phyloP scores from a whole-genome alignment of 2,329 filamentous ascomycete species.

The Phialophora chinensis region DNA sequence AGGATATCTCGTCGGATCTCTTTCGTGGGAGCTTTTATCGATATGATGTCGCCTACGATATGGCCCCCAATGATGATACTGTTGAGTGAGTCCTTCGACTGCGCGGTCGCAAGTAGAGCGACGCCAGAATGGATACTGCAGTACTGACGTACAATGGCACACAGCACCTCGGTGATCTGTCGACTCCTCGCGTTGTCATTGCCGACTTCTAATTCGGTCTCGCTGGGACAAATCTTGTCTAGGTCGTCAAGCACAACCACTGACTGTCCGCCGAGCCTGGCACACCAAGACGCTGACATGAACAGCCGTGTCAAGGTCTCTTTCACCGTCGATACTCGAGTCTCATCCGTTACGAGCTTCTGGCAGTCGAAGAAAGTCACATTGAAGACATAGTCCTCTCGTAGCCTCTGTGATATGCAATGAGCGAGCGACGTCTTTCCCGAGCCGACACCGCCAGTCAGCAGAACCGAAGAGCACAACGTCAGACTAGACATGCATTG shows the following conservation, averaged over 20 bases:
- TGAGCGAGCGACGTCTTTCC: constrained; percentile 86
- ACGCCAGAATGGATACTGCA: constrained; percentile 80
- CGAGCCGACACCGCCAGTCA: constrained; percentile 87
- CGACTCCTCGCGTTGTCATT: constrained; percentile 92
- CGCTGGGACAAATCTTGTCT: constrained; percentile 88
- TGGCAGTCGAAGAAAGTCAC: constrained; percentile 85
- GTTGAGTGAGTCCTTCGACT: constrained; percentile 90
- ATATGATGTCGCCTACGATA: constrained; percentile 87
- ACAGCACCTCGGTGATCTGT: constrained; percentile 88
- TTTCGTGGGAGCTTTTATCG: constrained; percentile 89
- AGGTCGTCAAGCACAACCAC: constrained; percentile 90
- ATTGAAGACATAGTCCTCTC: constrained; percentile 76
- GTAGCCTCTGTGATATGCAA: constrained; percentile 74
- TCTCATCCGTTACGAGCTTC: constrained; percentile 88
- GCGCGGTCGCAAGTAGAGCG: constrained; percentile 86
- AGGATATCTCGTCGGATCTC: constrained; percentile 83
- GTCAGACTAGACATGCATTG: constrained; percentile 77
- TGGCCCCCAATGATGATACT: constrained; percentile 89
- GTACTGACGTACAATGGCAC: constrained; percentile 81
- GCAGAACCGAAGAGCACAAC: constrained; percentile 84
- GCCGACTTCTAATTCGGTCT: constrained; percentile 92
- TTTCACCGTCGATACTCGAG: constrained; percentile 85
- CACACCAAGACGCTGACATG: constrained; percentile 88
- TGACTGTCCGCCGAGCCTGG: constrained; percentile 80
- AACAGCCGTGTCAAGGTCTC: constrained; percentile 85